Evolutionary conservation across 2,329 filamentous ascomycete genomes (phyloP).

Genomic region (Fusarium sp.): DNA sequence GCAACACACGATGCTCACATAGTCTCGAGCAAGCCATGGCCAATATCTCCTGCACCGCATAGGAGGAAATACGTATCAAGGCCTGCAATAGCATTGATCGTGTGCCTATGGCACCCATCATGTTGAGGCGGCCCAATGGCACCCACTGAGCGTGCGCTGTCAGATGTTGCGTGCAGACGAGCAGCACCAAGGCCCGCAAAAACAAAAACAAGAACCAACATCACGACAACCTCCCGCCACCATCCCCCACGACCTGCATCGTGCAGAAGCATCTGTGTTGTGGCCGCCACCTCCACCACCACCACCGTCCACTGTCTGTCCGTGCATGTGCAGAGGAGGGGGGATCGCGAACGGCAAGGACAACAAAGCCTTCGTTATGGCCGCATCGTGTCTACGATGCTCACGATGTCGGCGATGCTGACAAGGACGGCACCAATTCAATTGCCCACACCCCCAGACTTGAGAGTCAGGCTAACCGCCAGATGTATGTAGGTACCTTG

Average conservation of each 20-base stretch:
- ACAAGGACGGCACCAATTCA: constrained; percentile 8
- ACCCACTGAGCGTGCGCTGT: constrained; percentile 14
- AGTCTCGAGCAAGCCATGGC: constrained; percentile 5
- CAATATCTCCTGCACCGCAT: background rate
- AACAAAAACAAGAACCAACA: constrained; percentile 27
- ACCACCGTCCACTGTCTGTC: constrained; percentile 1
- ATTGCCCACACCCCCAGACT: constrained; percentile 23
- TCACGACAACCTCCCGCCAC: constrained; percentile 20
- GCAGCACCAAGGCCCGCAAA: constrained; percentile 36
- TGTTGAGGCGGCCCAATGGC: constrained; percentile 31
- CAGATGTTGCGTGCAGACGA: constrained; percentile 16
- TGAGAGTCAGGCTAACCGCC: constrained; percentile 19
- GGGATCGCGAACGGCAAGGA: constrained; percentile 6
- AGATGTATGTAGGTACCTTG: constrained; percentile 36
- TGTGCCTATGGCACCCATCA: constrained; percentile 15
- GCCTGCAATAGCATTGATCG: constrained; percentile 12
- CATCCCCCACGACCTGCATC: constrained; percentile 6
- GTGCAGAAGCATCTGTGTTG: constrained; percentile 10
- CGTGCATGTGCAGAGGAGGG: constrained; percentile 15
- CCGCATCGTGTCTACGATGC: background rate
- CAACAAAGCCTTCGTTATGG: background rate
- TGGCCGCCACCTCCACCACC: constrained; percentile 1
- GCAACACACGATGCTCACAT: constrained; percentile 11
- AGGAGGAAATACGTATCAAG: background rate
- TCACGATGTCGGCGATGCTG: constrained; percentile 5